Conservation (phyloP, 495 filamentous ascomycete genomes). For the Paragyromitra xinjiangensis region DNA sequence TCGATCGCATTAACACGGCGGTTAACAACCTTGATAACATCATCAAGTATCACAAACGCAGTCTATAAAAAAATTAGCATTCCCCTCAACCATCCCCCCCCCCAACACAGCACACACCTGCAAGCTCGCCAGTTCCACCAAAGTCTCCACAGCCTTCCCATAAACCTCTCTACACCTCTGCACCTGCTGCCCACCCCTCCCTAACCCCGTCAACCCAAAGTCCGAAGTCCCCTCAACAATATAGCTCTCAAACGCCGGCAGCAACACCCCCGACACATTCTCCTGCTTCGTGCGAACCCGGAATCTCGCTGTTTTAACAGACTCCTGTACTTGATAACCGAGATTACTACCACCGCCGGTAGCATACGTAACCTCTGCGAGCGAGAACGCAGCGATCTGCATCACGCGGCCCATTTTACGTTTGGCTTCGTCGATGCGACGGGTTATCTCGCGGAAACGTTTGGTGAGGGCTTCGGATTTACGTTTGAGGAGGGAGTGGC, state of each 20-base stretch:
- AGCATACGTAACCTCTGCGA: constrained; percentile 97
- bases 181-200: constrained; percentile 97
- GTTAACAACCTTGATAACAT: constrained; percentile 99
- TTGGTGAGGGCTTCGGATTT: constrained; percentile 95
- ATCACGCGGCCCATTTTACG: constrained; percentile 99
- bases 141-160: constrained; percentile 92
- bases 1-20: constrained; percentile 98
- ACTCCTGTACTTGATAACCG: constrained; percentile 96
- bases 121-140: constrained; percentile 94
- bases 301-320: constrained; percentile 89
- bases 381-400: constrained; percentile 97
- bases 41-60: constrained; percentile 96
- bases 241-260: constrained; percentile 91
- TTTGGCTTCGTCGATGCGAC: constrained; percentile 97
- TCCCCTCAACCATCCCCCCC: not conserved
- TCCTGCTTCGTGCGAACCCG: constrained; percentile 93
- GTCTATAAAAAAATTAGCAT: constrained; percentile 65
- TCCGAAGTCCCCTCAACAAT: constrained; percentile 89
- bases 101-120: constrained; percentile 65
- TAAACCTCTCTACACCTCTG: constrained; percentile 95
- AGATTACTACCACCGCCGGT: constrained; percentile 84
- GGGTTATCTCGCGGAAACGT: constrained; percentile 79
- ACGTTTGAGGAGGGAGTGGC: constrained; percentile 85
- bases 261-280: constrained; percentile 94
- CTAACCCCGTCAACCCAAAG: constrained; percentile 93